These are phyloP conservation scores for Sindora glabra DNA, from an alignment of 306 rosid species.

Conservation along the genomic window DNA sequence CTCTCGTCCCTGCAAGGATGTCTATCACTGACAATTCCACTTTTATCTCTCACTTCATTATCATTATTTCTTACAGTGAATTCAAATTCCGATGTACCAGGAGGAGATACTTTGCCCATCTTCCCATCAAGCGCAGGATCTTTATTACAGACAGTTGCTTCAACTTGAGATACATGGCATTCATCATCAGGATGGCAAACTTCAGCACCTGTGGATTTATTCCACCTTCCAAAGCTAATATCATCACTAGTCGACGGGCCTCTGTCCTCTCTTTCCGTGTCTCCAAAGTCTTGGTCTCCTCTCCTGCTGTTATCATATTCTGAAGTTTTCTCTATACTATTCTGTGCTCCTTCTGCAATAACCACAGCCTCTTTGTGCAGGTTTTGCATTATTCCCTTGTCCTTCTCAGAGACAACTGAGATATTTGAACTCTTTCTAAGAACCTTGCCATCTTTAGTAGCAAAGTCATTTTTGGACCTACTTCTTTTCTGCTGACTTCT, in stretches of 20 bases:
- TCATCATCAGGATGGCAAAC: slow-evolving; percentile 8
- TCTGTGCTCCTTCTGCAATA: background rate
- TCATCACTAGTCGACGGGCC: slow-evolving; percentile 18
- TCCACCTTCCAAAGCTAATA: slow-evolving; percentile 24
- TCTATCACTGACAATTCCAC: background rate
- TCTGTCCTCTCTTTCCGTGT: slow-evolving; percentile 21
- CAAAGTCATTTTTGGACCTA: background rate
- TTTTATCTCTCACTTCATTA: slow-evolving; percentile 10
- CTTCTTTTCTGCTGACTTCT: slow-evolving; percentile 21
- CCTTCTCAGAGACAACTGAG: slow-evolving; percentile 9
- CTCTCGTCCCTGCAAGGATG: slow-evolving; percentile 1
- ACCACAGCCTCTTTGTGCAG: background rate
- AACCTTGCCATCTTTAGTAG: background rate
- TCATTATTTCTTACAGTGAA: slow-evolving; percentile 7
- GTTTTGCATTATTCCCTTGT: background rate
- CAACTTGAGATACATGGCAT: slow-evolving; percentile 4
- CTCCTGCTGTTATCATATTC: background rate
- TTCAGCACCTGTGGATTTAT: slow-evolving; percentile 1
- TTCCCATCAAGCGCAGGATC: slow-evolving; percentile 14
- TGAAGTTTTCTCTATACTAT: slow-evolving; percentile 1
- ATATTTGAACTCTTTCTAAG: slow-evolving; percentile 2
- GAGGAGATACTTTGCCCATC: slow-evolving; percentile 11
- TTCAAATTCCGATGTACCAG: slow-evolving; percentile 16
- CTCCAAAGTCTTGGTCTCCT: slow-evolving; percentile 14
- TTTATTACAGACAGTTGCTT: background rate